These are phyloP conservation scores for Syzygium grande DNA, from an alignment of 345 rosid species.

Conservation along the genomic window DNA sequence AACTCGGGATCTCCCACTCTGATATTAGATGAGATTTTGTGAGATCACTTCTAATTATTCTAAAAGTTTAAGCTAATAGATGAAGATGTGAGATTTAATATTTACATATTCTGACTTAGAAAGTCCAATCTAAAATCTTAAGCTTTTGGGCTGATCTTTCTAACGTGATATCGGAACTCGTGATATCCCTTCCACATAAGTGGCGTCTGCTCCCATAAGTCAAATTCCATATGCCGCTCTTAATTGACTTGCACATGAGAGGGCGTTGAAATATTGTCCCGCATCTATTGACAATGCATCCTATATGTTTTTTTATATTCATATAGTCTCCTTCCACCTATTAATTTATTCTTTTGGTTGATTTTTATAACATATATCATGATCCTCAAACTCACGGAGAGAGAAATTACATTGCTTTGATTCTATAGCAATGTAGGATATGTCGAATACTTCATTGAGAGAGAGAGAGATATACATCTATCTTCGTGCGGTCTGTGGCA, in stretches of 20 bases:
- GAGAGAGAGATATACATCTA: not conserved
- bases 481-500: too few species aligned
- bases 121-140: not conserved
- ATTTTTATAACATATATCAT: not conserved
- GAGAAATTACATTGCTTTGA: not conserved
- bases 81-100: not conserved
- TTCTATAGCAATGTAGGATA: not conserved
- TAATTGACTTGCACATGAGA: not conserved
- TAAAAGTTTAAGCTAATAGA: not conserved
- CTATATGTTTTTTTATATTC: not conserved
- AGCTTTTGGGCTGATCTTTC: not conserved
- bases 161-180: not conserved
- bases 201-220: rapidly evolving
- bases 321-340: not conserved
- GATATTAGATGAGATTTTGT: not conserved
- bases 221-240: not conserved
- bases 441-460: not conserved
- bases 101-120: not conserved
- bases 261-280: rapidly evolving
- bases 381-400: not conserved
- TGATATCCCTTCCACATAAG: not conserved
- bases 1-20: rapidly evolving
- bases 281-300: not conserved
- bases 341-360: not conserved
- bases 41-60: rapidly evolving